A percentile compares a stretch with the other conserved stretches of the same genome.
Conservation (phyloP, 768 basidiomycete species). For the Boletus barrowsii region DNA sequence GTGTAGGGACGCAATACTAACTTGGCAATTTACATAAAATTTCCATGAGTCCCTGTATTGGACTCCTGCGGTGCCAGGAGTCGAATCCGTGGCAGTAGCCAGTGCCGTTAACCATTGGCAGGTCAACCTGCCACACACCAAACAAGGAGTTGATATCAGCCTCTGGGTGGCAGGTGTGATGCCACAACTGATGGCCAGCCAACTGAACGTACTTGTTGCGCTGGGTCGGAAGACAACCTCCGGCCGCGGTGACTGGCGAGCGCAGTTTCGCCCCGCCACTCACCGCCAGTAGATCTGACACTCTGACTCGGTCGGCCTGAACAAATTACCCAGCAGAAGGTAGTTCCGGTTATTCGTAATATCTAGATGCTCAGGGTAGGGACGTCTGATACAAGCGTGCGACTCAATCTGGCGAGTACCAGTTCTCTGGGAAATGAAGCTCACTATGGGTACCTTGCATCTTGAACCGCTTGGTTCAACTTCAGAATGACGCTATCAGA, state of each 20-base stretch:
- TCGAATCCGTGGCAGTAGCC: neutral
- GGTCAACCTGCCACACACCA: neutral
- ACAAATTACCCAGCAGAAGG: neutral
- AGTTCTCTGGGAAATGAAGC: constrained; percentile 1
- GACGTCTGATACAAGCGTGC: neutral
- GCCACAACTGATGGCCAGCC: neutral
- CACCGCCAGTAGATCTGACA: too few relatives aligned
- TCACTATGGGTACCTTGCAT: neutral
- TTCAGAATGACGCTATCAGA: too few relatives aligned
- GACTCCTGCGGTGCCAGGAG: neutral
- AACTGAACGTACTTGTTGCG: neutral
- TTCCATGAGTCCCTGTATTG: neutral
- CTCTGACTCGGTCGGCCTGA: too few relatives aligned
- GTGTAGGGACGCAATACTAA: neutral
- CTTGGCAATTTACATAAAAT: constrained; percentile 4
- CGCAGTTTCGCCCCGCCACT: neutral
- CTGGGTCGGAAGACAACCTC: neutral
- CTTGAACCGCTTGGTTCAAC: neutral
- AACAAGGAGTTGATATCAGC: neutral
- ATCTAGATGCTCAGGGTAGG: too few relatives aligned
- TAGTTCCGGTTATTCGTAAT: too few relatives aligned
- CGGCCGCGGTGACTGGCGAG: too few relatives aligned
- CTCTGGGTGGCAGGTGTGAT: too few relatives aligned
- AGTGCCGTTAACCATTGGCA: neutral
- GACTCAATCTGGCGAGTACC: neutral